Evolutionary conservation across 2,329 filamentous ascomycete species (phyloP).

Genomic region (Aureobasidium sp.): DNA sequence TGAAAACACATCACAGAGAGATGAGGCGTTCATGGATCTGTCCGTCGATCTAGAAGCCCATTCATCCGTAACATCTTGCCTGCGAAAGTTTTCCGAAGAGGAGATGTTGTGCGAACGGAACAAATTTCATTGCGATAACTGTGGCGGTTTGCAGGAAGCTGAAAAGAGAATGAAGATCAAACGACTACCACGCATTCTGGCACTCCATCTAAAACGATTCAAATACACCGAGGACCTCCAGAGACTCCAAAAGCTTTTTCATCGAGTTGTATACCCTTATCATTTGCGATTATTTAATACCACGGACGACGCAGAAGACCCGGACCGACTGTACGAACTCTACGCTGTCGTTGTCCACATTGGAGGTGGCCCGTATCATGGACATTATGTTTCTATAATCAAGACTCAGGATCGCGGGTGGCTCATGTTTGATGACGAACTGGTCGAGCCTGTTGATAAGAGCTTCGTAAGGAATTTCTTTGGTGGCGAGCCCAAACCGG

Average conservation of each 20-base stretch:
- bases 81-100: slow-evolving; percentile 93
- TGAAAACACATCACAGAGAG: slow-evolving; percentile 88
- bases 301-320: slow-evolving; percentile 88
- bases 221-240: slow-evolving; percentile 97
- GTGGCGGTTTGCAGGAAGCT: slow-evolving; percentile 90
- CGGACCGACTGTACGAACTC: slow-evolving; percentile 88
- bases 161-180: slow-evolving; percentile 99
- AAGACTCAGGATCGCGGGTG: slow-evolving; percentile 95
- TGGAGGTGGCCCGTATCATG: slow-evolving; percentile 91
- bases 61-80: slow-evolving; percentile 89
- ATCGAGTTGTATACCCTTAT: slow-evolving; percentile 94
- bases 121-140: slow-evolving; percentile 98
- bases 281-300: slow-evolving; percentile 96
- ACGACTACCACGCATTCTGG: slow-evolving; percentile 80
- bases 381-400: slow-evolving; percentile 95
- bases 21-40: slow-evolving; percentile 91
- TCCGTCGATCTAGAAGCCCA: slow-evolving; percentile 95
- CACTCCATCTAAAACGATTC: slow-evolving; percentile 91
- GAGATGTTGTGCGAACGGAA: slow-evolving; percentile 98
- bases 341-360: slow-evolving; percentile 98
- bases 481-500: slow-evolving; percentile 59
- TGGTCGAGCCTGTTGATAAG: slow-evolving; percentile 97
- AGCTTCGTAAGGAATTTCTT: slow-evolving; percentile 96
- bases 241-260: slow-evolving; percentile 89
- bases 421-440: slow-evolving; percentile 95